A percentile compares a stretch with the other conserved stretches of the same genome.
These are phyloP conservation scores for Dipodascopsis uninucleata DNA, from an alignment of 805 yeast genomes.

Conservation along the genomic window DNA sequence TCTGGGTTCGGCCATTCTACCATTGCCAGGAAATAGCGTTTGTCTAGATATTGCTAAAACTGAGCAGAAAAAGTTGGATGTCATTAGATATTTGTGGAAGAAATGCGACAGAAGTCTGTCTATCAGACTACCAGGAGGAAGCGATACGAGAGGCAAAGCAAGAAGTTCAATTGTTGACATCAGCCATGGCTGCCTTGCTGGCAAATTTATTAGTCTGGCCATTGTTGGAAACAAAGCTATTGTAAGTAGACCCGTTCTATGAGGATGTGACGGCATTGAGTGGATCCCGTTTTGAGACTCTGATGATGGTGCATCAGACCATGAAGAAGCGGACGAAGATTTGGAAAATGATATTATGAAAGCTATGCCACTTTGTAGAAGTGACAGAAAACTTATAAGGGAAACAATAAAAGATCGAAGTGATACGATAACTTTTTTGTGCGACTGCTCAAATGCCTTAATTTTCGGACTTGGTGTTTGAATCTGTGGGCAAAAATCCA, in stretches of 20 bases:
- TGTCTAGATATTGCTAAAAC: slow-evolving; percentile 37
- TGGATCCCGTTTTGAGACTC: background rate
- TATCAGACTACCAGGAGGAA: slow-evolving; percentile 21
- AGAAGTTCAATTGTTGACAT: slow-evolving; percentile 25
- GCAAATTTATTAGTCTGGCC: slow-evolving; percentile 21
- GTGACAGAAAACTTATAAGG: slow-evolving; percentile 9
- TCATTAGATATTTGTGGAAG: slow-evolving; percentile 19
- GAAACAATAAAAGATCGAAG: too few relatives aligned
- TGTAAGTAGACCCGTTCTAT: too few relatives aligned
- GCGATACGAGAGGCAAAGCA: slow-evolving; percentile 21
- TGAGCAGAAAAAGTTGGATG: slow-evolving; percentile 18
- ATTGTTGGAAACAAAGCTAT: slow-evolving; percentile 26
- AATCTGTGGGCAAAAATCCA: too few relatives aligned
- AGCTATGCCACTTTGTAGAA: slow-evolving; percentile 16
- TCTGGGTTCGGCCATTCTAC: slow-evolving; percentile 48
- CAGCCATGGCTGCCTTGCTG: slow-evolving; percentile 27
- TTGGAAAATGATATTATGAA: slow-evolving; percentile 14
- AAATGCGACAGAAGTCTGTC: slow-evolving; percentile 20
- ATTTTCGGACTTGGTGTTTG: too few relatives aligned
- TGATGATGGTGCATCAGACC: background rate
- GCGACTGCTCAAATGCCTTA: too few relatives aligned
- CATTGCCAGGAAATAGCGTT: slow-evolving; percentile 48
- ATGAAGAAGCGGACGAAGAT: slow-evolving; percentile 2
- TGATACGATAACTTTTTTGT: too few relatives aligned
- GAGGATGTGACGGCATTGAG: slow-evolving; percentile 6